Evolutionary conservation across 164 flowering plant species (phyloP), one percentile per base, ranked within the genome.

Genomic region (Houttuynia cordata): DNA sequence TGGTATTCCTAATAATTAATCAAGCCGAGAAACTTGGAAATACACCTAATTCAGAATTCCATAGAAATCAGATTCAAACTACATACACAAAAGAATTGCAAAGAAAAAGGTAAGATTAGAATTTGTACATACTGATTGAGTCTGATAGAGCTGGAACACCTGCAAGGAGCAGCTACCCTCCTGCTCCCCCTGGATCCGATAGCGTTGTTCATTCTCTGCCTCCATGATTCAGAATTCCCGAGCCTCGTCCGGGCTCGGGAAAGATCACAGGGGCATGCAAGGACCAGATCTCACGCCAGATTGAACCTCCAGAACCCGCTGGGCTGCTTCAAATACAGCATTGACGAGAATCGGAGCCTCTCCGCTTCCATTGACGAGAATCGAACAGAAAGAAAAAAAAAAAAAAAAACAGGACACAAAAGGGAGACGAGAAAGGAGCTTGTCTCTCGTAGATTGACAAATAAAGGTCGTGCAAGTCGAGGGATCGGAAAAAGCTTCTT

Each of bases 101-200:
- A 45, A 19, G 53, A 39, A 30, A 4, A 18, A 13, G 25, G 25
- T 25, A 25, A 53, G 24, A 45, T 10, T 1, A 42, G 1, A 20
- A 34, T 49, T 12, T 45, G 49, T 17, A 45, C 53, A 61, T 81
- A 92, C 98, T 89, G 97, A 80, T 67, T 79, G 86, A 76, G 98
- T 93, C 69, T 90, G 97, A 47, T 85, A 90, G 49, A 93, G 92
- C 63, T 68, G 77, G 77, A 90, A 93, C 58, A 90, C 90, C 75
- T 88, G 87, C 78, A 93, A 53, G 67, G 67, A 79, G 56, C 40
- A 52, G 49, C 66, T 25, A 25, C 51, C 53, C n/a, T 57, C 67
- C 60, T 53, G 60, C 62, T 58, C 68, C 56, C 54, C 68, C 50
- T 45, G 56, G 69, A 63, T 66, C 69, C 47, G 61, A 56, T 70